Evolutionary conservation across 139 green algal species (phyloP).

Genomic region (Gonium pectorale): DNA sequence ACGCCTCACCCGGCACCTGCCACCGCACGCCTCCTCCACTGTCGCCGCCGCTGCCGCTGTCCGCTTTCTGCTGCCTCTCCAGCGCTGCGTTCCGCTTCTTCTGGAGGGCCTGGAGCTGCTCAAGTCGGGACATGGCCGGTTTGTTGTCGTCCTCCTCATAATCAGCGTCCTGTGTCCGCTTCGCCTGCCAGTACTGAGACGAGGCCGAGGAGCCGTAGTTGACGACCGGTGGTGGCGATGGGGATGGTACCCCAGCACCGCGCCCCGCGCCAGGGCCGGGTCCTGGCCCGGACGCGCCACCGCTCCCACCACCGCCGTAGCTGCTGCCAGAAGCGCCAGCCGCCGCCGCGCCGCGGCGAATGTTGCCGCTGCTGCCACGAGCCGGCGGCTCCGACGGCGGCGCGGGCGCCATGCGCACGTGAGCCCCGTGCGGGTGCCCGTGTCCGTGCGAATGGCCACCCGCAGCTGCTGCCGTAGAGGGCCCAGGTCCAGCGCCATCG

Average conservation of each 20-base stretch:
- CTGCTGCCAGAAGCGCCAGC: background rate
- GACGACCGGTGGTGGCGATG: background rate
- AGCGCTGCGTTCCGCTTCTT: background rate
- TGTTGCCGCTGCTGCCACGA: background rate
- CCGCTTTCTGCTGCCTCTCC: background rate
- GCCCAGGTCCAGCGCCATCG: no score
- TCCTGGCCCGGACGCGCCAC: background rate
- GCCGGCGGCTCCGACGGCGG: background rate
- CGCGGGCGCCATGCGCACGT: slow-evolving; percentile 2
- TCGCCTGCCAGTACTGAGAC: slow-evolving; percentile 36
- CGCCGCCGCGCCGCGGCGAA: background rate
- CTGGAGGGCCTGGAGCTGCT: slow-evolving; percentile 17
- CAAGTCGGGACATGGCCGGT: background rate
- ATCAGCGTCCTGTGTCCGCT: background rate
- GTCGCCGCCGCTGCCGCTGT: background rate
- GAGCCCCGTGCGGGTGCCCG: no score
- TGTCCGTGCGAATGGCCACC: no score
- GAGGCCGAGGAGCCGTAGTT: slow-evolving; percentile 6
- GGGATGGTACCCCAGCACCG: background rate
- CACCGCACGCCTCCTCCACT: background rate
- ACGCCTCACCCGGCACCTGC: background rate
- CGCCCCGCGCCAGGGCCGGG: background rate
- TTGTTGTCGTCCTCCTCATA: background rate
- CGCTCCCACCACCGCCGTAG: slow-evolving; percentile 1
- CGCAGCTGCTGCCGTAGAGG: no score